These are phyloP conservation scores for Mortierella hygrophila DNA, from an alignment of 192 early-diverging fungal genomes.

Conservation along the genomic window DNA sequence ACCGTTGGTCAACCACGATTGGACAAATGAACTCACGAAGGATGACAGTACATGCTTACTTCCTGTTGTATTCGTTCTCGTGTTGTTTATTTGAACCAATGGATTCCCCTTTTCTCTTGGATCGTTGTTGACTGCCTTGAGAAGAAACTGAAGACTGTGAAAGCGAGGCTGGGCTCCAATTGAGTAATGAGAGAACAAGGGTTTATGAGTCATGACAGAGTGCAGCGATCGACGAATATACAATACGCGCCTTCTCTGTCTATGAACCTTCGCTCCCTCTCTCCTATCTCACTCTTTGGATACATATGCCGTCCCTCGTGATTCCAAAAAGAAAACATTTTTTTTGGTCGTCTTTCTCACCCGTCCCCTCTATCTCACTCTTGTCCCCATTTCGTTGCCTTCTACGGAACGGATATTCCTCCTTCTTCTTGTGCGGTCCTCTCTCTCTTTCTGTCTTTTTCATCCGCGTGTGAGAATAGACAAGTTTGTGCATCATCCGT, in stretches of 20 bases:
- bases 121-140: conserved; percentile 4
- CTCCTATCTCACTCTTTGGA: background rate
- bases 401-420: background rate
- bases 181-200: background rate
- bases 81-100: background rate
- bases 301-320: background rate
- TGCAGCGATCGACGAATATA: background rate
- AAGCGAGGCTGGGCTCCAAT: conserved; percentile 8
- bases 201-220: background rate
- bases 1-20: background rate
- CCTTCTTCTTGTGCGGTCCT: background rate
- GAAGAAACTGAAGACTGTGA: background rate
- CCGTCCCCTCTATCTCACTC: conserved; percentile 5
- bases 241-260: background rate
- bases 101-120: conserved; percentile 13
- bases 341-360: conserved; percentile 23
- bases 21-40: background rate
- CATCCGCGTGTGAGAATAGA: conserved; percentile 42
- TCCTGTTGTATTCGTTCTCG: background rate
- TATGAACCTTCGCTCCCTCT: background rate
- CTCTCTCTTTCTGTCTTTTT: background rate
- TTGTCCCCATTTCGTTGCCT: background rate
- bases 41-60: background rate
- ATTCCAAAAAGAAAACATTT: background rate
- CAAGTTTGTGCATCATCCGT: conserved; percentile 67